A percentile compares a stretch with the other conserved stretches of the same genome.
phyloP scores from a whole-genome alignment of 805 yeast genomes.

The Myxozyma neotropica region DNA sequence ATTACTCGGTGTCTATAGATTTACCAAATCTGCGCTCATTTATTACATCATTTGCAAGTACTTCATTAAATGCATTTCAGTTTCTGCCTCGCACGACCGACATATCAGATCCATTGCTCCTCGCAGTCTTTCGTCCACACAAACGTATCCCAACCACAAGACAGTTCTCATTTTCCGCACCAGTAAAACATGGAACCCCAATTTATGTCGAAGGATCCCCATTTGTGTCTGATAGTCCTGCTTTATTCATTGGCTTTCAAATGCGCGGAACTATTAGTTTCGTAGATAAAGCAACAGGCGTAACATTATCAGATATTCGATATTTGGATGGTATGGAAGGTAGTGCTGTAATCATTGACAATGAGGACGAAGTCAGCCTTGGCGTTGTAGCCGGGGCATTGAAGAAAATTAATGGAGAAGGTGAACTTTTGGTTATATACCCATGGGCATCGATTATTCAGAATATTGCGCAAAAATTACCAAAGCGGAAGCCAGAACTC shows the following conservation, averaged over 20 bases:
- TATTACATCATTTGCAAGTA: not conserved
- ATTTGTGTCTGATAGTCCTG: slow-evolving; percentile 14
- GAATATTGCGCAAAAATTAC: not conserved
- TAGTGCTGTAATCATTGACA: slow-evolving; percentile 9
- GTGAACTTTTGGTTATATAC: slow-evolving; percentile 18
- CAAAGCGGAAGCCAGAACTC: not conserved
- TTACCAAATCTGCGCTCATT: slow-evolving; percentile 2
- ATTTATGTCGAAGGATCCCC: slow-evolving; percentile 20
- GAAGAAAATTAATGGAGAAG: slow-evolving; percentile 17
- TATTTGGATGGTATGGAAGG: slow-evolving; percentile 25
- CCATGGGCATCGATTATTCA: slow-evolving; percentile 17
- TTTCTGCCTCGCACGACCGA: slow-evolving; percentile 3
- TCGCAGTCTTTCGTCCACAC: slow-evolving; percentile 10
- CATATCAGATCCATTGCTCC: not conserved
- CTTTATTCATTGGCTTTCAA: slow-evolving; percentile 17
- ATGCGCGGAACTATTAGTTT: slow-evolving; percentile 5
- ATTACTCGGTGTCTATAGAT: not conserved
- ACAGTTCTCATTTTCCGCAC: not conserved
- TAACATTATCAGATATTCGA: slow-evolving; percentile 10
- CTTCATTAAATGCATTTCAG: not conserved
- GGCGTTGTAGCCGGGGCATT: slow-evolving; percentile 23
- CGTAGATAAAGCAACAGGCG: not conserved
- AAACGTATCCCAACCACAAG: not conserved
- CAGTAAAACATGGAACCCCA: not conserved
- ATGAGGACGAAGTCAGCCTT: not conserved